phyloP scores from a whole-genome alignment of 192 early-diverging fungal genomes.

The Podila verticillata region DNA sequence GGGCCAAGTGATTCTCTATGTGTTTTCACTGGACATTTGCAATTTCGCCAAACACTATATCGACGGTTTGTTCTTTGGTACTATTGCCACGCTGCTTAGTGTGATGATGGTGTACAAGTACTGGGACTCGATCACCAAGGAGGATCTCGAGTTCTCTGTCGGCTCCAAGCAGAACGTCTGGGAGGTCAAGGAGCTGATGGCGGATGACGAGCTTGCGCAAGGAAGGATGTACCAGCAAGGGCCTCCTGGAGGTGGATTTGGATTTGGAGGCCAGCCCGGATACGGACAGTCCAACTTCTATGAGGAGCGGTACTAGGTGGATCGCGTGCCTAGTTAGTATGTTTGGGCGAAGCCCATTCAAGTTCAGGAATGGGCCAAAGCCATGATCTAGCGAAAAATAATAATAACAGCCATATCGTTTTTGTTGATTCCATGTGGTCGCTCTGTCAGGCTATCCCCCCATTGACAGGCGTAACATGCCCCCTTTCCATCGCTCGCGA shows the following conservation, averaged over 20 bases:
- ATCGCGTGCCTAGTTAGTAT: too few species aligned
- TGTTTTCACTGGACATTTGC: constrained; percentile 77
- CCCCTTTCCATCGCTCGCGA: too few species aligned
- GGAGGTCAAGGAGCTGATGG: constrained; percentile 79
- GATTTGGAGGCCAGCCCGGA: constrained; percentile 6
- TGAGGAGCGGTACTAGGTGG: constrained; percentile 29
- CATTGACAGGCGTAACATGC: too few species aligned
- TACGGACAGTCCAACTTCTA: constrained; percentile 45
- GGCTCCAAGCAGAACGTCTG: constrained; percentile 85
- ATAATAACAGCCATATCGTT: too few species aligned
- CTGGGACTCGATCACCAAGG: constrained; percentile 94
- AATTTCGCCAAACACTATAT: constrained; percentile 85
- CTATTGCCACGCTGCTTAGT: constrained; percentile 78
- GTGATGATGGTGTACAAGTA: constrained; percentile 98
- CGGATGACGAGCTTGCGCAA: constrained; percentile 59
- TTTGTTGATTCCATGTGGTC: too few species aligned
- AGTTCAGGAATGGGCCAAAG: too few species aligned
- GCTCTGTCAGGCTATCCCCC: too few species aligned
- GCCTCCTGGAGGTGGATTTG: constrained; percentile 9
- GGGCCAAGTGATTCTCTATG: constrained; percentile 77
- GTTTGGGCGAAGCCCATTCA: too few species aligned
- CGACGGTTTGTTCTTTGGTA: constrained; percentile 92
- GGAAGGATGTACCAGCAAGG: constrained; percentile 25
- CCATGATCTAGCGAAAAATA: too few species aligned
- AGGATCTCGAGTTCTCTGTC: constrained; percentile 91